Conservation (phyloP, 73 alveolate genomes). For the Paramecium biaurelia region DNA sequence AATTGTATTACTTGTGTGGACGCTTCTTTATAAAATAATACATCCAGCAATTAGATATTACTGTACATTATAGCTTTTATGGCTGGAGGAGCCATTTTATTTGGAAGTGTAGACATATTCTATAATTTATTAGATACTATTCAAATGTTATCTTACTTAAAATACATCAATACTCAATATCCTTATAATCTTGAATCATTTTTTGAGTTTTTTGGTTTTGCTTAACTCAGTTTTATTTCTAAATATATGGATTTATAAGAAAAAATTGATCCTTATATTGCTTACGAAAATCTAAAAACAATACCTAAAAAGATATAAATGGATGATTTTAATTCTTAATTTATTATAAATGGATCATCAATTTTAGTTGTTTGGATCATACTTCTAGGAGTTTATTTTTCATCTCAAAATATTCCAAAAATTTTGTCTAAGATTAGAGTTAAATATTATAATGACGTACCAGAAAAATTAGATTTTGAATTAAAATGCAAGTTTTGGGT, state of each 20-base stretch:
- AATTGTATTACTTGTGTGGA: neutral
- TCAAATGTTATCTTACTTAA: neutral
- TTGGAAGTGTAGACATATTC: neutral
- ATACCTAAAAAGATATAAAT: neutral
- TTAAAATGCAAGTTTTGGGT: neutral
- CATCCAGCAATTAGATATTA: neutral
- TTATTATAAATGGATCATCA: neutral
- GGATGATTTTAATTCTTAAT: neutral
- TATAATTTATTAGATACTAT: neutral
- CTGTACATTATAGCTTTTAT: neutral
- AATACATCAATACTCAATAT: conserved; percentile 5
- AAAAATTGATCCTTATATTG: neutral
- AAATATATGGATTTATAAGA: neutral
- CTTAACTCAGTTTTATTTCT: neutral
- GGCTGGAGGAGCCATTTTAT: neutral
- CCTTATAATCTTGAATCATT: neutral
- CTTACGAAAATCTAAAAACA: neutral
- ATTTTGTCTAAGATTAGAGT: neutral
- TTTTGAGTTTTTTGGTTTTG: neutral
- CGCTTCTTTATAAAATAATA: too few relatives aligned
- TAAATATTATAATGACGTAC: neutral
- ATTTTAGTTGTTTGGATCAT: neutral
- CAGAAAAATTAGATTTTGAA: neutral
- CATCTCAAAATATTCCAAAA: neutral
- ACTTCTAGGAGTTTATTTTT: neutral